Evolutionary conservation across 2,329 filamentous ascomycete genomes (phyloP), one percentile per base, ranked within the genome.

Genomic region (Grosmannia clavigera): DNA sequence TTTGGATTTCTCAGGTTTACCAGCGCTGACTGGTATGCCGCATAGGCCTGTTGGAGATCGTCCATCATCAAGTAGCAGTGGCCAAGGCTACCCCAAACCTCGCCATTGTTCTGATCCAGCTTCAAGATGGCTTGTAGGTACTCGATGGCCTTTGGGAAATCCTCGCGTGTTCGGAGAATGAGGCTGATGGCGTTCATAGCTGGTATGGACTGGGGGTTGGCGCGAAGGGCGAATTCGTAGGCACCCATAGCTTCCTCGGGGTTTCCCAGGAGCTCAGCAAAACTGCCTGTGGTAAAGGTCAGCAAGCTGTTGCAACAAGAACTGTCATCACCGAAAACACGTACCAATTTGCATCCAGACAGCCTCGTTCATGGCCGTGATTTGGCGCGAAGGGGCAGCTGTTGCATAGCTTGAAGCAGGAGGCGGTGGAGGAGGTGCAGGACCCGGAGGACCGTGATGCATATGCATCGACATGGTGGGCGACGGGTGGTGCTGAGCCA

Each of bases 1-100:
- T 96, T 97, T 1, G 92, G 92, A 71, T 96, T 92, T 56, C 87
- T 84, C 50, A 99, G 78, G 72, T 97, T 92, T 64, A 96, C 92
- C 7, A 97, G 76, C 6, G 94, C 94, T 70, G 95, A 90, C 71
- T 99, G 94, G 71, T 99, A 99, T 1, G 94, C 92, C 38, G 90
- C 89, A 69, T 99, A 99, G 0, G 94, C 94, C 70, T 97, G 91
- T 74, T 97, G 94, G 40, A 97, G 76, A 68, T 96, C 92, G 69
- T 99, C 94, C 83, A 96, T 95, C 94, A 99, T 99, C 31, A 99
- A 79, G 71, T 92, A 95, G 75, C 94, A 97, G 72, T 97, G 94
- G n/a, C 94, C 92, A 35, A 97, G 79, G 70, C 91, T 96, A 55
- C 92, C 92, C 94, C 92, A 97, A 53, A 94, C 91, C 72, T 97